phyloP scores from a whole-genome alignment of 371 early-diverging fungal species.

The Apophysomyces trapeziformis region DNA sequence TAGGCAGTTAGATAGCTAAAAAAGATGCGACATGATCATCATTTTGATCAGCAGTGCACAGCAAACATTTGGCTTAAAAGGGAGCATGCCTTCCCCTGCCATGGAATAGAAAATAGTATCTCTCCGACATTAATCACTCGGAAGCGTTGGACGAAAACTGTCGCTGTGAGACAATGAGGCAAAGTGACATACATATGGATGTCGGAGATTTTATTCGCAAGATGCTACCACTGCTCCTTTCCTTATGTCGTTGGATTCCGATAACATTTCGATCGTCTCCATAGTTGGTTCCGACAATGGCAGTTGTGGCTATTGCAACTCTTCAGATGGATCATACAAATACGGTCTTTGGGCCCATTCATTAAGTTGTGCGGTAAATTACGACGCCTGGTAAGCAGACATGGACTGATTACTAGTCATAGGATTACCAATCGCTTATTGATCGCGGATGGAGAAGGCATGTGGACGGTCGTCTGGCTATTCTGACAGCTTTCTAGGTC shows the following conservation, averaged over 20 bases:
- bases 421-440: conserved; percentile 73
- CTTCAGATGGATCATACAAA: conserved; percentile 44
- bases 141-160: too few relatives aligned
- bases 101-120: too few relatives aligned
- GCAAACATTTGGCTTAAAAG: too few relatives aligned
- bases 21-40: too few relatives aligned
- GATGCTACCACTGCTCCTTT: neutral
- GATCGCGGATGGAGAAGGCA: conserved; percentile 75
- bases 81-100: too few relatives aligned
- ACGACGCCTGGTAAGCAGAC: neutral
- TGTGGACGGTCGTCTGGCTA: neutral
- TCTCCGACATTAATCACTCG: too few relatives aligned
- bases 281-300: conserved; percentile 43
- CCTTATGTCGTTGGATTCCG: neutral
- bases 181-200: too few relatives aligned
- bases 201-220: neutral
- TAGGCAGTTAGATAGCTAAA: too few relatives aligned
- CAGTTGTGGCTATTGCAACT: conserved; percentile 65
- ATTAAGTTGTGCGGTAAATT: conserved; percentile 45
- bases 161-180: too few relatives aligned
- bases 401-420: neutral
- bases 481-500: conserved; percentile 43
- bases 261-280: conserved; percentile 31
- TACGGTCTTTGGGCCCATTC: conserved; percentile 62
- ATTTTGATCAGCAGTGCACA: too few relatives aligned